Conservation (phyloP, 164 flowering plant species). For the Malania oleifera region DNA sequence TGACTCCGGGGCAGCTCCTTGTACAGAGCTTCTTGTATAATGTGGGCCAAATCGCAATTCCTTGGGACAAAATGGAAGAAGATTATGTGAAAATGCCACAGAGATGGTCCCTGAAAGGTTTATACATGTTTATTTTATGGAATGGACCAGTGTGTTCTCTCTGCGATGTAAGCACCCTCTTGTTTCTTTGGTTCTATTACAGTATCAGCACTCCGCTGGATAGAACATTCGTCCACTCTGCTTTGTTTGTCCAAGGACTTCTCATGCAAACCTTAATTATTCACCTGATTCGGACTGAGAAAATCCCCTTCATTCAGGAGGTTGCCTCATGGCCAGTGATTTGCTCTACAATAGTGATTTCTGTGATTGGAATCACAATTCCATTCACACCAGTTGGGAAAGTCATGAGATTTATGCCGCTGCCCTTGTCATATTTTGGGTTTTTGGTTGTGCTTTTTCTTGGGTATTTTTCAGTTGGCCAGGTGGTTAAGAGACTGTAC, state of each 20-base stretch:
- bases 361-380: constrained; percentile 53
- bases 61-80: constrained; percentile 80
- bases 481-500: constrained; percentile 57
- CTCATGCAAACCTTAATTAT: constrained; percentile 76
- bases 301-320: constrained; percentile 67
- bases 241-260: constrained; percentile 67
- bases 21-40: constrained; percentile 61
- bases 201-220: neutral
- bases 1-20: constrained; percentile 65
- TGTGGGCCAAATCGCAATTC: constrained; percentile 63
- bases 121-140: constrained; percentile 59
- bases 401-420: constrained; percentile 36
- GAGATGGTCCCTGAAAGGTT: constrained; percentile 50
- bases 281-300: constrained; percentile 69
- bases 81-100: constrained; percentile 52
- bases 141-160: constrained; percentile 63
- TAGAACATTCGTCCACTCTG: constrained; percentile 38
- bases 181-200: constrained; percentile 47
- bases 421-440: constrained; percentile 63
- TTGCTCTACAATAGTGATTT: constrained; percentile 46
- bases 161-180: constrained; percentile 44
- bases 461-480: constrained; percentile 56
- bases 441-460: constrained; percentile 56
- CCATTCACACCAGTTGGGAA: constrained; percentile 49
- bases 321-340: constrained; percentile 72